Conservation (phyloP, 2,329 filamentous ascomycete genomes). For the Paecilomyces niveus region DNA sequence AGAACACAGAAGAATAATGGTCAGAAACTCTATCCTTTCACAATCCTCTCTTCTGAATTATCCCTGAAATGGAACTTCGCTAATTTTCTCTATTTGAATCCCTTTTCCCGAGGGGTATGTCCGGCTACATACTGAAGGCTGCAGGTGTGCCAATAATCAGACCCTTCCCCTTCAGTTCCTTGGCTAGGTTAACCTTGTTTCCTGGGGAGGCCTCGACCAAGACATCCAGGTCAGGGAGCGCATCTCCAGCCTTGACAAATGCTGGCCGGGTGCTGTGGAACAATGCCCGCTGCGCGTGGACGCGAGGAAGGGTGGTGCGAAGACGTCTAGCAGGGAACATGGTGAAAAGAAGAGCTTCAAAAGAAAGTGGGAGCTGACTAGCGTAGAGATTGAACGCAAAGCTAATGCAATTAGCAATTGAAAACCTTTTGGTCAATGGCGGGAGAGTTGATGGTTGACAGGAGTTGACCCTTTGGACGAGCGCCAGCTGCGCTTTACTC, state of each 20-base stretch:
- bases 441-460: background rate
- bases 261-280: slow-evolving; percentile 34
- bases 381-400: background rate
- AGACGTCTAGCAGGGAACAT: slow-evolving; percentile 35
- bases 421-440: background rate
- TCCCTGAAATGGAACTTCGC: slow-evolving; percentile 20
- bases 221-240: slow-evolving; percentile 67
- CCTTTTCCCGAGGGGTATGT: background rate
- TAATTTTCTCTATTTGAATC: background rate
- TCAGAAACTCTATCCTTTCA: background rate
- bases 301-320: slow-evolving; percentile 22
- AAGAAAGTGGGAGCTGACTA: background rate
- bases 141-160: slow-evolving; percentile 81
- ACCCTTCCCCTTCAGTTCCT: slow-evolving; percentile 69
- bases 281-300: slow-evolving; percentile 21
- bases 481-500: background rate
- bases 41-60: slow-evolving; percentile 36
- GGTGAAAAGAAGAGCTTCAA: slow-evolving; percentile 1
- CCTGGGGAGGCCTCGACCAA: slow-evolving; percentile 81
- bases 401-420: background rate
- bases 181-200: slow-evolving; percentile 80
- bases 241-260: slow-evolving; percentile 68
- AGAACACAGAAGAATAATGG: background rate
- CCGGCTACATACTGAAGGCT: slow-evolving; percentile 54
- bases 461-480: background rate